phyloP scores from a whole-genome alignment of 2,329 filamentous ascomycete genomes.

The Pestalotiopsis sp. region DNA sequence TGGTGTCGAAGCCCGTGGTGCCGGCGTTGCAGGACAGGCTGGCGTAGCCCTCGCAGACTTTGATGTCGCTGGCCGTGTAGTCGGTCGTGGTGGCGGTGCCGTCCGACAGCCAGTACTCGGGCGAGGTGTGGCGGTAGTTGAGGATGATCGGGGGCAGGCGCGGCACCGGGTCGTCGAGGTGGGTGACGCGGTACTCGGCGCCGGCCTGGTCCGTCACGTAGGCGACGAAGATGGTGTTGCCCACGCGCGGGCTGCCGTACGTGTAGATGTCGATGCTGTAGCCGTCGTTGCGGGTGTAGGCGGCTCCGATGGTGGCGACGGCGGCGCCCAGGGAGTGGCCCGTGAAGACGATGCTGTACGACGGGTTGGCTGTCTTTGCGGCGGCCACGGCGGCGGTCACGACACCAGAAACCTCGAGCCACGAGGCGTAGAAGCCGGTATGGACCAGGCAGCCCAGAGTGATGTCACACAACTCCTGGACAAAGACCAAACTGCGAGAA shows the following conservation, averaged over 20 bases:
- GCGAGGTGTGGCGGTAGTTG: slow-evolving; percentile 67
- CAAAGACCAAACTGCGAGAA: slow-evolving; percentile 39
- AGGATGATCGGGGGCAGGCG: slow-evolving; percentile 64
- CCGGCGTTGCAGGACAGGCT: slow-evolving; percentile 55
- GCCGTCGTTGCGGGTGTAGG: slow-evolving; percentile 53
- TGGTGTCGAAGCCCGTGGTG: slow-evolving; percentile 44
- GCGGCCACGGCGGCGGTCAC: slow-evolving; percentile 45
- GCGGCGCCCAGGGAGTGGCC: slow-evolving; percentile 73
- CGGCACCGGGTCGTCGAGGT: slow-evolving; percentile 68
- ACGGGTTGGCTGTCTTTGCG: slow-evolving; percentile 49
- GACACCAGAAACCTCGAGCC: slow-evolving; percentile 51
- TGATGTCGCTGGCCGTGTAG: slow-evolving; percentile 43
- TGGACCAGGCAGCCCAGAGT: slow-evolving; percentile 53
- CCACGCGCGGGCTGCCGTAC: slow-evolving; percentile 68
- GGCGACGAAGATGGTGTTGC: slow-evolving; percentile 55
- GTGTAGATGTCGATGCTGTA: slow-evolving; percentile 61
- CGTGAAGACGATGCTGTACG: slow-evolving; percentile 58
- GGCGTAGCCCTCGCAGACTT: slow-evolving; percentile 50
- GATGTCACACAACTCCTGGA: slow-evolving; percentile 37
- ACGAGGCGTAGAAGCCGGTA: slow-evolving; percentile 61
- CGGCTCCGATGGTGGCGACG: slow-evolving; percentile 62
- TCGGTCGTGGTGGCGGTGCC: slow-evolving; percentile 34
- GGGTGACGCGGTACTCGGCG: slow-evolving; percentile 65
- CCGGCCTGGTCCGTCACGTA: slow-evolving; percentile 57
- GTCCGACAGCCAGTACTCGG: slow-evolving; percentile 66